Evolutionary conservation across 2,329 filamentous ascomycete genomes (phyloP), one percentile per base, ranked within the genome.

Genomic region (Xylaria sp.): DNA sequence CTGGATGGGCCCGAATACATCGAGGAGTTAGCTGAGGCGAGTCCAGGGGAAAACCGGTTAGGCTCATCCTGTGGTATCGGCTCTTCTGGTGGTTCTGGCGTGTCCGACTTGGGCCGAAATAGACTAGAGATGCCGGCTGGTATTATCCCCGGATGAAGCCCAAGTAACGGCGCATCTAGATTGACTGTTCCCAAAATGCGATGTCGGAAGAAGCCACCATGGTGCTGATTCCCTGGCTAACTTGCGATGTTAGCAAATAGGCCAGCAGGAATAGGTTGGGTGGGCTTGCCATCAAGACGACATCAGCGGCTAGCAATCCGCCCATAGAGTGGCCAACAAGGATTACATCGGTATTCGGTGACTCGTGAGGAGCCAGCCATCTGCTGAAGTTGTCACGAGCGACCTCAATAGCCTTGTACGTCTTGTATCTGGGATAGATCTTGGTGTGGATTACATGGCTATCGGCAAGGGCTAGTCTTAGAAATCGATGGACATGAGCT

Each of bases 271-370:
- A 16, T 26, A 41, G 19, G 26, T 8, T 2, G 73, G 64, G 11
- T 47, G 61, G n/a, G 72, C 73, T 65, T 65, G 79, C 81, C 69
- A 89, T 80, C 41, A 96, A 75, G 2, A 85, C 85, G 21, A 95
- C 83, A 64, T 97, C 92, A 1, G 90, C 90, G 21, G 89, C 84
- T 21, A 97, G 72, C 20, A 97, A 78, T 1, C 92, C 92, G 16
- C 92, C 92, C 85, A 97, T 93, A 39, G 90, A 95, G 71, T 96
- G 92, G 1, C 92, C 92, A 2, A 96, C 77, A 2, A 97, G 78
- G 18, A 97, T 79, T 2, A 95, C 80, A 74, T 97, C 92, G 1
- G 91, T 92, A 18, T 78, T 82, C 3, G 80, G 74, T 22, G 83
- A 83, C 70, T 93, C 88, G 64, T 95, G 90, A 6, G 91, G 91